Evolutionary conservation across 2,329 filamentous ascomycete genomes (phyloP).

Genomic region (Trichoderma sp.): DNA sequence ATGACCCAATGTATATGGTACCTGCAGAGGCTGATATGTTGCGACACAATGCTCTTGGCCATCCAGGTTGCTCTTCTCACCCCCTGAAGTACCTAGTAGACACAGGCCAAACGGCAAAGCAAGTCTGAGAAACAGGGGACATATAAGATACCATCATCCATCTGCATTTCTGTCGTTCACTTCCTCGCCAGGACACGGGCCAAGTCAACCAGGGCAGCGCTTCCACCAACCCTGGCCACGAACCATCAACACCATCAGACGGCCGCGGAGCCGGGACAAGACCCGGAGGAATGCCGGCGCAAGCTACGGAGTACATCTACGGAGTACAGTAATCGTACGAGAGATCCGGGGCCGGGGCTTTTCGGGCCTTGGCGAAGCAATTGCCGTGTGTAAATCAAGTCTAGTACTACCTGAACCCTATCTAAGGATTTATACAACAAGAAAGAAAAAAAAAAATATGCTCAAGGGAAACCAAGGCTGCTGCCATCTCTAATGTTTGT

Average conservation of each 20-base stretch:
- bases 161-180: background rate
- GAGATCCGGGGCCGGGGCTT: background rate
- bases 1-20: background rate
- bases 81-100: no score
- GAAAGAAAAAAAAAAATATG: background rate
- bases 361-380: background rate
- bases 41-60: background rate
- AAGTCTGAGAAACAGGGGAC: background rate
- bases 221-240: background rate
- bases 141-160: background rate
- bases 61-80: background rate
- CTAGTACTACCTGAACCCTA: background rate
- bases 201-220: background rate
- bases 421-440: background rate
- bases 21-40: background rate
- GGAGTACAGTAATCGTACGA: background rate
- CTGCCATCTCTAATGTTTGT: slow-evolving; percentile 31
- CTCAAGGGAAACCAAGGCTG: background rate
- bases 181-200: background rate
- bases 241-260: background rate
- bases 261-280: background rate
- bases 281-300: background rate
- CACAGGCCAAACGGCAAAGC: no score
- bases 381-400: background rate
- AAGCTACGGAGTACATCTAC: no score